Base-by-base conservation (phyloP, 2,329 filamentous ascomycete genomes). In the Scolecobasidium constrictum region DNA sequence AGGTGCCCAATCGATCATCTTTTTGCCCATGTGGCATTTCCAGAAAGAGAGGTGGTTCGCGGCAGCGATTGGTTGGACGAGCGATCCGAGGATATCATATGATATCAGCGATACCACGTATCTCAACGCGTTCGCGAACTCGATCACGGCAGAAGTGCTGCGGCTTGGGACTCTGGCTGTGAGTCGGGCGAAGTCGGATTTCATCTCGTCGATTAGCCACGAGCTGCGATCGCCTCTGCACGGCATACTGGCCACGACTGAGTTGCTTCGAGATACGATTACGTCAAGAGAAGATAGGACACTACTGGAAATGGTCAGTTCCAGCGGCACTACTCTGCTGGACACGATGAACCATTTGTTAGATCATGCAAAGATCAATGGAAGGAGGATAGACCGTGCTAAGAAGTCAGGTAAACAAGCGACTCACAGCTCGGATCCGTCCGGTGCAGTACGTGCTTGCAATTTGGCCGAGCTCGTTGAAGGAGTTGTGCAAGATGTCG, bases 101-200 rank as follows among this genome's bases (percentile, higher is more conserved):
- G 48, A 59, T 1, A 58, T 66, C 17, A 62, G 66, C 5, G 74
- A 77, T 28, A 59, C 78, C 2, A 69, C 63, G 9, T 72, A 71
- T 23, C 58, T 77, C 4, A 56, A 60, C 3, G 69, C 68, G 0
- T 76, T 77, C 47, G 67, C 67, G 0, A 68, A 71, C 43, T 67
- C 69, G 1, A 70, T 75, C n/a, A 76, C 77, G 63, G 66, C 71
- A 0, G 75, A 80, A 43, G 60, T 80, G 1, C 65, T 69, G 0
- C 63, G 70, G 2, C 47, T 74, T 37, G 69, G 76, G 43, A 71
- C 70, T 0, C 56, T 69, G 26, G 67, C 67, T 19, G 50, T 56
- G n/a, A 53, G 53, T 12, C 51, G 58, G 31, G 55, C 56, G 4
- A 66, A 66, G 43, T 59, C 58, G 1, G 60, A 62, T 4, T 64